phyloP scores from a whole-genome alignment of 2,329 filamentous ascomycete species.

The Arthrobotrys musiformis region DNA sequence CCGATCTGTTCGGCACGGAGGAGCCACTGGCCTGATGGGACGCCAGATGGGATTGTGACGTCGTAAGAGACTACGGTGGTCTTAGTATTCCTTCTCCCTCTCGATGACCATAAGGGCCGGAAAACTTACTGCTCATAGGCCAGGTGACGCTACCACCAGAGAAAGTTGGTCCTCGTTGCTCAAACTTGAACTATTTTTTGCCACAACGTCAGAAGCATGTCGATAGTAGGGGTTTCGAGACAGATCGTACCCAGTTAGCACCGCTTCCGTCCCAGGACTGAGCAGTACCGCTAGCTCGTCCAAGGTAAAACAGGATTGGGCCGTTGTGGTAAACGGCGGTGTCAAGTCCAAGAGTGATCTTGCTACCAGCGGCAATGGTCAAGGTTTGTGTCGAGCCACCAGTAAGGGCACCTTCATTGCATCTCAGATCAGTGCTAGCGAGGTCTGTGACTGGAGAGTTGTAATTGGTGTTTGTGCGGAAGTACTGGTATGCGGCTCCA shows the following conservation, averaged over 20 bases:
- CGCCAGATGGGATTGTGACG: constrained; percentile 58
- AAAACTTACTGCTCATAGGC: constrained; percentile 28
- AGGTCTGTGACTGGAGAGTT: constrained; percentile 50
- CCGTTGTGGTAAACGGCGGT: constrained; percentile 62
- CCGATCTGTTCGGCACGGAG: constrained; percentile 62
- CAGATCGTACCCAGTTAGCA: constrained; percentile 58
- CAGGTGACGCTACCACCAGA: constrained; percentile 22
- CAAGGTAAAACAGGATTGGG: constrained; percentile 63
- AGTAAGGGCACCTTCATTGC: constrained; percentile 44
- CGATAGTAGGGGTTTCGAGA: neutral
- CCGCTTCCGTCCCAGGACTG: constrained; percentile 60
- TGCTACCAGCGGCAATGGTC: constrained; percentile 56
- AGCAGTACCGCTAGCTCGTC: constrained; percentile 60
- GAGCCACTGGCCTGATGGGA: constrained; percentile 61
- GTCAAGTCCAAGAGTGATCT: constrained; percentile 62
- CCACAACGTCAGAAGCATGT: neutral
- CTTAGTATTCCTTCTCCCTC: neutral
- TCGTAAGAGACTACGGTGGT: constrained; percentile 38
- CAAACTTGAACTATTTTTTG: constrained; percentile 39
- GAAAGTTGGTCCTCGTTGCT: constrained; percentile 45
- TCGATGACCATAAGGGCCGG: neutral
- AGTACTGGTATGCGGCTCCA: constrained; percentile 60
- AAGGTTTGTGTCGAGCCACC: constrained; percentile 60
- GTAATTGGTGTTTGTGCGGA: constrained; percentile 66
- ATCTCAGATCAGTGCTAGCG: constrained; percentile 45